Percentiles rank a stretch among this genome's conserved stretches.
phyloP scores from a whole-genome alignment of 108 stramenopile species.

The Skeletonema tropicum region DNA sequence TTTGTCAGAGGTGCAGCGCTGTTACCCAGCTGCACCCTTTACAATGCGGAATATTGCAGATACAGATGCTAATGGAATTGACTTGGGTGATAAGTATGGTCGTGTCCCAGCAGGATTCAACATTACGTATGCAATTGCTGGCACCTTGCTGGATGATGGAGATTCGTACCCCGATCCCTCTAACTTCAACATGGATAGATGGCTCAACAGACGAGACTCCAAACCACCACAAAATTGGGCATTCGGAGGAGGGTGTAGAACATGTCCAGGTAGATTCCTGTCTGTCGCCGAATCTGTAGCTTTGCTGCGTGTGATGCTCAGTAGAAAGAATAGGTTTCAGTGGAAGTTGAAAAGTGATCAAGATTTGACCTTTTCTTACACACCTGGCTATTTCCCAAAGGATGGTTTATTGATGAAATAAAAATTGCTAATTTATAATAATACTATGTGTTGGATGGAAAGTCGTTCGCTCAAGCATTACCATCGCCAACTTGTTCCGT shows the following conservation, averaged over 20 bases:
- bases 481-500: background rate
- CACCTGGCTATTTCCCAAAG: constrained; percentile 41
- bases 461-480: background rate
- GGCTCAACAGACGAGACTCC: constrained; percentile 2
- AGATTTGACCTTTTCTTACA: constrained; percentile 35
- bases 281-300: constrained; percentile 23
- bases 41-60: constrained; percentile 32
- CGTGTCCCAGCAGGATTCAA: constrained; percentile 26
- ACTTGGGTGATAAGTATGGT: constrained; percentile 26
- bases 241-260: constrained; percentile 43
- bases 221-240: constrained; percentile 14
- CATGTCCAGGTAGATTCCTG: constrained; percentile 42
- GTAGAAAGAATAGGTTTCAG: constrained; percentile 5
- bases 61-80: constrained; percentile 13
- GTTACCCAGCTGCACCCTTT: constrained; percentile 46
- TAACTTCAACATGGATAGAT: constrained; percentile 23
- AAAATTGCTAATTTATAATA: background rate
- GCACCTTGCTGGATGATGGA: constrained; percentile 26
- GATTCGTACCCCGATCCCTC: constrained; percentile 17
- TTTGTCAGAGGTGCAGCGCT: constrained; percentile 28
- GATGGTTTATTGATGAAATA: constrained; percentile 24
- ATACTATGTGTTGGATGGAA: background rate
- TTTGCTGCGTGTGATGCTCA: constrained; percentile 21
- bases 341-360: constrained; percentile 39
- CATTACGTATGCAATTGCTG: constrained; percentile 39